Evolutionary conservation across 352 stramenopile species (phyloP).

Genomic region (Phytophthora ramorum): DNA sequence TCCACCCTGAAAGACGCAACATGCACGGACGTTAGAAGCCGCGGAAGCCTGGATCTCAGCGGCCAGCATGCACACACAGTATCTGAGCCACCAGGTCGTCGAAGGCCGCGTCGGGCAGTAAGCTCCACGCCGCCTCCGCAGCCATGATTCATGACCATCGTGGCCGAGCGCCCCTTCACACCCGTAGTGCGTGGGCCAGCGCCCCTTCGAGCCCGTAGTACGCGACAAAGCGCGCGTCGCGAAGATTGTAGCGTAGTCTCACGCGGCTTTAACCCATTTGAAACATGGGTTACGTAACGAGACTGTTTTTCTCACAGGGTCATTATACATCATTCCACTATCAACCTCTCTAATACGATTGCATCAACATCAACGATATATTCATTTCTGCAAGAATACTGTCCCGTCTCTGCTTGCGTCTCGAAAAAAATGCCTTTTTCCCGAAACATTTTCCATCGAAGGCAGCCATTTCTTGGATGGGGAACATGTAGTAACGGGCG

Average conservation of each 20-base stretch:
- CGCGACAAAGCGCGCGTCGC: not conserved
- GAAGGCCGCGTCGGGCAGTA: conserved; percentile 47
- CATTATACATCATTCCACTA: no score
- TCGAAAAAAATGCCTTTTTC: no score
- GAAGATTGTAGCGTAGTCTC: no score
- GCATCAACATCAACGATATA: no score
- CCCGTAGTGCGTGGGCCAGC: no score
- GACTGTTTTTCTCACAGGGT: no score
- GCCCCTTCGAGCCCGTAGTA: conserved; percentile 14
- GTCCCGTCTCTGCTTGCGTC: no score
- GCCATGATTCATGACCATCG: conserved; percentile 8
- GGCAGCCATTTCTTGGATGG: conserved; percentile 1
- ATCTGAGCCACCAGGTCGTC: conserved; percentile 57
- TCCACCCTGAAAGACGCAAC: conserved; percentile 45
- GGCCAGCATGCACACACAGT: conserved; percentile 42
- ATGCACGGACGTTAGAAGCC: not conserved
- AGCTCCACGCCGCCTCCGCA: conserved; percentile 31
- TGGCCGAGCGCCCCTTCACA: no score
- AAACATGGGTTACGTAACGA: no score
- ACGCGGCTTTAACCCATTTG: no score
- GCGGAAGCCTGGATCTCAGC: not conserved
- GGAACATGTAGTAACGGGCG: conserved; percentile 17
- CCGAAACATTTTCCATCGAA: not conserved
- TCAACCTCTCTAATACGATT: no score
- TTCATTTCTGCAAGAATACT: no score